Evolutionary conservation across 306 rosid genomes (phyloP).

Genomic region (Inga leiocalycina): DNA sequence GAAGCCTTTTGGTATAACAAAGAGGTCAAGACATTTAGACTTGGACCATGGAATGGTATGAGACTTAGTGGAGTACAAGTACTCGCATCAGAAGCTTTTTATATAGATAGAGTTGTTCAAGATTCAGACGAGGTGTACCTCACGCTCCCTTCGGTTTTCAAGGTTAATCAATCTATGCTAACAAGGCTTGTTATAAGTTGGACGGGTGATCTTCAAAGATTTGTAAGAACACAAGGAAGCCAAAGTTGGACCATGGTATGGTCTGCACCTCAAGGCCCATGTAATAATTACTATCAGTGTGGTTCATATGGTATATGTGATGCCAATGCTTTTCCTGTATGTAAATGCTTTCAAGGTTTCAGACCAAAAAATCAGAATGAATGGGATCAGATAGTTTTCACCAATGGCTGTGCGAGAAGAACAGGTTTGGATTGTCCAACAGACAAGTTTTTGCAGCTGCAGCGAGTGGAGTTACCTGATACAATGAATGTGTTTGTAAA

Average conservation of each 20-base stretch:
- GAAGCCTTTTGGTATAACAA: constrained; percentile 28
- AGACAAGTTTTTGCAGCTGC: constrained; percentile 36
- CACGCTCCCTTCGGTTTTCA: neutral
- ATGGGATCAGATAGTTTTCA: constrained; percentile 57
- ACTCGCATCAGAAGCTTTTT: neutral
- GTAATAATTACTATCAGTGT: constrained; percentile 46
- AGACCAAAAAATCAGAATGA: constrained; percentile 34
- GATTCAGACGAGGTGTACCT: constrained; percentile 45
- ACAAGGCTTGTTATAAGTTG: constrained; percentile 45
- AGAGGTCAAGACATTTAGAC: constrained; percentile 30
- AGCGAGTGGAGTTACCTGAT: constrained; percentile 48
- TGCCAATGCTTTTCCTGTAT: constrained; percentile 52
- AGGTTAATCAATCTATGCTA: neutral
- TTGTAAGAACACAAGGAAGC: constrained; percentile 39
- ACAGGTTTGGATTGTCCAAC: constrained; percentile 32
- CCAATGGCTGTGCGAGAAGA: constrained; percentile 49
- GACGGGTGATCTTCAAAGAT: constrained; percentile 37
- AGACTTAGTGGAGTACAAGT: constrained; percentile 56
- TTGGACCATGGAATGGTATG: constrained; percentile 68
- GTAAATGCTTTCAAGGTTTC: constrained; percentile 54
- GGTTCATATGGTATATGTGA: constrained; percentile 73
- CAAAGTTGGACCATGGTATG: constrained; percentile 46
- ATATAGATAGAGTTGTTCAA: constrained; percentile 33
- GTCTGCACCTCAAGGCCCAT: constrained; percentile 46
- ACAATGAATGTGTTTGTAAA: constrained; percentile 34